phyloP scores from a whole-genome alignment of 345 rosid genomes.

The Luvunga scandens region DNA sequence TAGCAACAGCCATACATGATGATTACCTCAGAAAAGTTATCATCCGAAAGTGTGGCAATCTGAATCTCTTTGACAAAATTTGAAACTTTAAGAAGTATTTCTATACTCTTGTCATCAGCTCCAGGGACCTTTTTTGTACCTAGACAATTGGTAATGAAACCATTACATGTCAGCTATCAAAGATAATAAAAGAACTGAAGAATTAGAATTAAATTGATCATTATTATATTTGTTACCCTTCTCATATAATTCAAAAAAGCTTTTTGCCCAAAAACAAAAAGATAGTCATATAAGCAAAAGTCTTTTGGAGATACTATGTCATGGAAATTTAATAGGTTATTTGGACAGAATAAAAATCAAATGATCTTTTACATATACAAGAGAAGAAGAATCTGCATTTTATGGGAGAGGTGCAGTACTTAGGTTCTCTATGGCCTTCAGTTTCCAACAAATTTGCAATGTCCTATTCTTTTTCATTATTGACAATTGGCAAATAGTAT shows the following conservation, averaged over 20 bases:
- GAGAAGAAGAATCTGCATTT: no score
- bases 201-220: background rate
- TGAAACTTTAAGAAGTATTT: conserved; percentile 61
- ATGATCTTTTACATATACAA: no score
- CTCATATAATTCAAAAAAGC: background rate
- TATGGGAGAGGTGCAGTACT: no score
- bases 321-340: background rate
- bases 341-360: no score
- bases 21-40: conserved; percentile 71
- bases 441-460: no score
- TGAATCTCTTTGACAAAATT: conserved; percentile 54
- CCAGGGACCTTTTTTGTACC: conserved; percentile 55
- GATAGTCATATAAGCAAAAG: background rate
- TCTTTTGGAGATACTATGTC: background rate
- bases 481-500: no score
- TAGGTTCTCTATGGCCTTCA: no score
- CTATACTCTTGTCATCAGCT: conserved; percentile 27
- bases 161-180: background rate
- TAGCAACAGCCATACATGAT: background rate
- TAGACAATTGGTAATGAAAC: conserved; percentile 29
- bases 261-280: background rate
- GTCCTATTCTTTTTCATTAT: no score
- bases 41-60: conserved; percentile 69
- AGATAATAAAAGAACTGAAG: conserved; percentile 1
- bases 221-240: background rate